A percentile compares a stretch with the other conserved stretches of the same genome.
Conservation (phyloP, 2,329 filamentous ascomycete species). For the Diplodia corticola region DNA sequence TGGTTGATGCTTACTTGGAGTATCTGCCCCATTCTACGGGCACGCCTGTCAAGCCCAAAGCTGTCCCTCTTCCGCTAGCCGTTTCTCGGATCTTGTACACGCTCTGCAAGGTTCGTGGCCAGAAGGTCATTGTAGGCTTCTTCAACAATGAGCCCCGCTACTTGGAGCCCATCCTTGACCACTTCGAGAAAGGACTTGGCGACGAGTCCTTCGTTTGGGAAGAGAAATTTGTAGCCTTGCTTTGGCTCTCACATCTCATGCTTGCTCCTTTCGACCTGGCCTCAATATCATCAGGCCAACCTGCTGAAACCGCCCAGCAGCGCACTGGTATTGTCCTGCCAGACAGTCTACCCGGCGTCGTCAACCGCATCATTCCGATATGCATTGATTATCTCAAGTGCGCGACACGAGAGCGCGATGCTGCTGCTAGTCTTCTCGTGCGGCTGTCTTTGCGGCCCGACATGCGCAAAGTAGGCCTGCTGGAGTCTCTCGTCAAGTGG, state of each 20-base stretch:
- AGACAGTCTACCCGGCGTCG: constrained; percentile 65
- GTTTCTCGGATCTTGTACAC: constrained; percentile 81
- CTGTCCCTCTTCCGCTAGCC: constrained; percentile 48
- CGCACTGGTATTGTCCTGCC: constrained; percentile 57
- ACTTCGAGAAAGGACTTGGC: constrained; percentile 63
- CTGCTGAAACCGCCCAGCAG: constrained; percentile 34
- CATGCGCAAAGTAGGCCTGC: constrained; percentile 76
- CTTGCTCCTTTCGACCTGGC: constrained; percentile 84
- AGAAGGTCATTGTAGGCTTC: constrained; percentile 89
- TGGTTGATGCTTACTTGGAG: constrained; percentile 75
- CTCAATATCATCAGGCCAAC: constrained; percentile 69
- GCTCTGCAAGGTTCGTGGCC: constrained; percentile 90
- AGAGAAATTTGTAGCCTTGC: constrained; percentile 79
- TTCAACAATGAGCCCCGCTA: constrained; percentile 86
- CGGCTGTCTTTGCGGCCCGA: constrained; percentile 80
- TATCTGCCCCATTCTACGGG: constrained; percentile 38
- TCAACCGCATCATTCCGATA: constrained; percentile 68
- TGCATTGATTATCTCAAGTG: constrained; percentile 70
- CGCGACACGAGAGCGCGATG: constrained; percentile 84
- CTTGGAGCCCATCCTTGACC: constrained; percentile 75
- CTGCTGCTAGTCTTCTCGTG: constrained; percentile 80
- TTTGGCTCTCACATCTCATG: constrained; percentile 67
- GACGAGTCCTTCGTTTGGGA: constrained; percentile 64
- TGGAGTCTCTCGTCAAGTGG: constrained; percentile 70
- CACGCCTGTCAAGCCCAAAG: not conserved